Percentiles rank a stretch among this genome's conserved stretches.
phyloP scores from a whole-genome alignment of 441 rosid species.

The Aquilaria agallochum region DNA sequence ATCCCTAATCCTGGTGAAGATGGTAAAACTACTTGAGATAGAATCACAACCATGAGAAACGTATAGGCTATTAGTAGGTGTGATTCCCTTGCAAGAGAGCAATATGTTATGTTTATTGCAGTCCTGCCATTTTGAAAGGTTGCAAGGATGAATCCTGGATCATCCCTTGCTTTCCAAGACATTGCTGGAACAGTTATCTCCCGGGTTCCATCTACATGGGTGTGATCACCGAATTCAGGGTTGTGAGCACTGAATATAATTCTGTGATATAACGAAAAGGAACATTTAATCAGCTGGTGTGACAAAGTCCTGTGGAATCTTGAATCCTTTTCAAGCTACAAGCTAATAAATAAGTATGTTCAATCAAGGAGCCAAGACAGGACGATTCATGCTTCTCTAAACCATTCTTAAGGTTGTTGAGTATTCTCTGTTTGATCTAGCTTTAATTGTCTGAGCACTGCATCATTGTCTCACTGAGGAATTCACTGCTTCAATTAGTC shows the following conservation, averaged over 20 bases:
- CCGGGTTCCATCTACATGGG: slow-evolving; percentile 54
- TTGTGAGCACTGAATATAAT: slow-evolving; percentile 57
- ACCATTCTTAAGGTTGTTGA: no score
- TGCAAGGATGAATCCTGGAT: slow-evolving; percentile 58
- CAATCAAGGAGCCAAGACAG: not conserved
- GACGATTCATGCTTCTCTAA: not conserved
- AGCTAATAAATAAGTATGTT: slow-evolving; percentile 1
- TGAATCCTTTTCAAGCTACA: not conserved
- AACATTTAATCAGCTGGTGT: not conserved
- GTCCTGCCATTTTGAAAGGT: slow-evolving; percentile 30
- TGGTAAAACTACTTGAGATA: slow-evolving; percentile 15
- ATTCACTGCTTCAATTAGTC: no score
- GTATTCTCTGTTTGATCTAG: no score
- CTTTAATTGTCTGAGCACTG: no score
- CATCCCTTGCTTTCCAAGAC: slow-evolving; percentile 56
- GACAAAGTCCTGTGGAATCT: not conserved
- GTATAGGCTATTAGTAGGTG: slow-evolving; percentile 27
- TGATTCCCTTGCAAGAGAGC: slow-evolving; percentile 55
- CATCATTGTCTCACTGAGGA: no score
- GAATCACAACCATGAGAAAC: slow-evolving; percentile 23
- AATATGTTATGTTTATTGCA: slow-evolving; percentile 41
- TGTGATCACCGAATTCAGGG: slow-evolving; percentile 44
- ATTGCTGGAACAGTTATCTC: slow-evolving; percentile 57
- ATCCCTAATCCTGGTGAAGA: slow-evolving; percentile 15
- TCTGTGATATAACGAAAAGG: slow-evolving; percentile 25